These are phyloP conservation scores for Naematelia encephala DNA, from an alignment of 768 basidiomycete species.

Conservation along the genomic window DNA sequence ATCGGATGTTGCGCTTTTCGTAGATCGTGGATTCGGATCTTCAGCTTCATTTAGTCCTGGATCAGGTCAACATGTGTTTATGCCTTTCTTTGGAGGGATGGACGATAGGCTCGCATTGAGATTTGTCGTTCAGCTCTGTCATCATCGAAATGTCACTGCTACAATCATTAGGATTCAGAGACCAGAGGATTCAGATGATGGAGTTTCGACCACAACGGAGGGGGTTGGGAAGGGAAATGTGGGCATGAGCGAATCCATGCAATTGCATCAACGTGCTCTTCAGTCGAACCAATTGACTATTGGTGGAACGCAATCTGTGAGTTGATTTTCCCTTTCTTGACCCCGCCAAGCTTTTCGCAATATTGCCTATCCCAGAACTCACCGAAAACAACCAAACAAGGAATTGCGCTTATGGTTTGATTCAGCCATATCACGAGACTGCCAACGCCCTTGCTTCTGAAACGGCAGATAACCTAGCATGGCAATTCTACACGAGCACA, in stretches of 20 bases:
- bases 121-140: slow-evolving; percentile 77
- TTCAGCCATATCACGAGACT: slow-evolving; percentile 63
- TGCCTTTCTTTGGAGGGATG: slow-evolving; percentile 91
- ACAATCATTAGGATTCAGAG: slow-evolving; percentile 64
- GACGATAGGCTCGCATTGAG: slow-evolving; percentile 83
- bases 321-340: slow-evolving; percentile 4
- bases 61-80: slow-evolving; percentile 63
- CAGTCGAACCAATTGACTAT: slow-evolving; percentile 43
- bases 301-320: slow-evolving; percentile 23
- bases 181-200: slow-evolving; percentile 17
- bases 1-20: slow-evolving; percentile 76
- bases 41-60: slow-evolving; percentile 28
- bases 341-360: not conserved
- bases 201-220: not conserved
- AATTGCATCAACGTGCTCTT: slow-evolving; percentile 40
- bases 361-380: not conserved
- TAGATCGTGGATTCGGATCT: slow-evolving; percentile 65
- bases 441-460: slow-evolving; percentile 69
- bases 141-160: slow-evolving; percentile 64
- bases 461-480: slow-evolving; percentile 75
- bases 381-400: no score
- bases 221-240: slow-evolving; percentile 13
- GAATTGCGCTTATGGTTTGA: no score
- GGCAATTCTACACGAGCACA: slow-evolving; percentile 61
- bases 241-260: slow-evolving; percentile 25